Evolutionary conservation across 176 grass and related monocot genomes (phyloP).

Genomic region (Elymus sibiricus): DNA sequence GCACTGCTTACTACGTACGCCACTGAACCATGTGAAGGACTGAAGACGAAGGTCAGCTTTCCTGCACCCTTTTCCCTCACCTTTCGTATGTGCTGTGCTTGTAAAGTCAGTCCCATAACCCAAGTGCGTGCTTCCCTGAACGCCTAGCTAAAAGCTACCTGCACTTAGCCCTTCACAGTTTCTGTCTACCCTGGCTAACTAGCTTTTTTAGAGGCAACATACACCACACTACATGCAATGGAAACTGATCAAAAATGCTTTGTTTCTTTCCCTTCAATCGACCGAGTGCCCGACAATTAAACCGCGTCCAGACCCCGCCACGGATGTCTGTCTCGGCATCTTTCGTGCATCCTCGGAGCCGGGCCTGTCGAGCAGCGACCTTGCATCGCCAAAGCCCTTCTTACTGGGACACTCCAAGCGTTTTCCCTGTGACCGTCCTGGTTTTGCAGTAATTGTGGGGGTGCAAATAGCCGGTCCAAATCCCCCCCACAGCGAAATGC

Average conservation of each 20-base stretch:
- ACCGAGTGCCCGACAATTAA: slow-evolving; percentile 15
- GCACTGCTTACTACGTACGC: slow-evolving; percentile 16
- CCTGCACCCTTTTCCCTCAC: neutral
- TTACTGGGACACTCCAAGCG: neutral
- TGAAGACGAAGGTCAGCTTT: slow-evolving; percentile 32
- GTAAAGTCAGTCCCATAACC: slow-evolving; percentile 23
- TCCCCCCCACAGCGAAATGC: neutral
- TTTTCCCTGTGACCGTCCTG: neutral
- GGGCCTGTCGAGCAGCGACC: slow-evolving; percentile 29
- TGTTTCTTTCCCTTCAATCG: neutral
- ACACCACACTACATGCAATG: neutral
- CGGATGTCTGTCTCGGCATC: slow-evolving; percentile 25
- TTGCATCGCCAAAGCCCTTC: slow-evolving; percentile 12
- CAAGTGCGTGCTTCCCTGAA: slow-evolving; percentile 7
- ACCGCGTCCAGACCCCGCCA: slow-evolving; percentile 42
- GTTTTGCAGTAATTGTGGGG: slow-evolving; percentile 10
- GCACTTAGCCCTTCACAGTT: neutral
- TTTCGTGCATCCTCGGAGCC: slow-evolving; percentile 30
- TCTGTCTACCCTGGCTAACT: neutral
- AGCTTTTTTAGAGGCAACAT: neutral
- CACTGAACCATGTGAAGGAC: slow-evolving; percentile 33
- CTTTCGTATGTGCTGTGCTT: slow-evolving; percentile 1
- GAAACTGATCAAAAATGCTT: neutral
- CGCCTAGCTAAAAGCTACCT: slow-evolving; percentile 8
- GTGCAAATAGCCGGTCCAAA: neutral